Conservation (phyloP, 768 basidiomycete species). For the Trametes villosa region DNA sequence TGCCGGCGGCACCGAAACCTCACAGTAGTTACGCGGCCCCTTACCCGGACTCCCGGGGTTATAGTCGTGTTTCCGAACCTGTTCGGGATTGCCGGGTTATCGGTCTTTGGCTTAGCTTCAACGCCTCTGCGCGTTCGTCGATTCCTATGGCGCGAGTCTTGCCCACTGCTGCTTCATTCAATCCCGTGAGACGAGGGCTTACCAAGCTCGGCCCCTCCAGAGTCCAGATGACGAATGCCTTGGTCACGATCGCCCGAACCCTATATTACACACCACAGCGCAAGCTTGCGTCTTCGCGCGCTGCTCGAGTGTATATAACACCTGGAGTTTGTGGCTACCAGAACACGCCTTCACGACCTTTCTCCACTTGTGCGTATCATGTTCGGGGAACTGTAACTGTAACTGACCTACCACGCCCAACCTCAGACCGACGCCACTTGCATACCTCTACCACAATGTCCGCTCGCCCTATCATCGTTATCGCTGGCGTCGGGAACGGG, state of each 20-base stretch:
- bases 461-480: conserved; percentile 41
- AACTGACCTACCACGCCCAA: background rate
- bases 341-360: background rate
- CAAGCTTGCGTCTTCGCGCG: background rate
- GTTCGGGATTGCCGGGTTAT: background rate
- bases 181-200: background rate
- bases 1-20: no score
- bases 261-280: background rate
- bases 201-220: conserved; percentile 4
- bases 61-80: no score
- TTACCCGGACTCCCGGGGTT: no score
- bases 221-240: conserved; percentile 3
- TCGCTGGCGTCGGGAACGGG: conserved; percentile 47
- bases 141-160: conserved; percentile 1
- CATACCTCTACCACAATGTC: conserved; percentile 30
- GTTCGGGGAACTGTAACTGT: background rate
- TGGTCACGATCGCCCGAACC: conserved; percentile 2
- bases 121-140: background rate
- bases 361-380: background rate
- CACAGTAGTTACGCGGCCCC: no score
- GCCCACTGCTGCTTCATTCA: conserved; percentile 1
- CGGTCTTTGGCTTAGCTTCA: background rate
- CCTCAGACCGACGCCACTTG: background rate
- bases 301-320: background rate
- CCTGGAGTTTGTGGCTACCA: background rate